Percentiles rank a stretch among this genome's conserved stretches.
Conservation (phyloP, 2,329 filamentous ascomycete species). For the Fusarium papillatum region DNA sequence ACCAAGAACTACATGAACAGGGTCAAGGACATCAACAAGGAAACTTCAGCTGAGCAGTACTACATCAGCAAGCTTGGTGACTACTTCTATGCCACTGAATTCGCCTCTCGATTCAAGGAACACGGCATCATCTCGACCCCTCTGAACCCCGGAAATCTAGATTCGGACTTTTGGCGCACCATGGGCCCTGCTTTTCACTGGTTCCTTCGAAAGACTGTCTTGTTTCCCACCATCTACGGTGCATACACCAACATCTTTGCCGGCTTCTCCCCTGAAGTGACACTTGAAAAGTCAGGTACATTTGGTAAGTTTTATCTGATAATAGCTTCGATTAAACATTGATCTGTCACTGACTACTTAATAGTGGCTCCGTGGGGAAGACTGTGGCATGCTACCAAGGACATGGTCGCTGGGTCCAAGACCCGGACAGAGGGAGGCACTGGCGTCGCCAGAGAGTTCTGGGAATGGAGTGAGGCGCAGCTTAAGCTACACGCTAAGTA, state of each 20-base stretch:
- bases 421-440: conserved; percentile 50
- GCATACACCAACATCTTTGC: conserved; percentile 64
- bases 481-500: conserved; percentile 37
- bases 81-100: conserved; percentile 49
- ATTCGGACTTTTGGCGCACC: conserved; percentile 52
- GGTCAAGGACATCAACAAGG: conserved; percentile 28
- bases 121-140: conserved; percentile 49
- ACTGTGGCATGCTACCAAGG: conserved; percentile 46
- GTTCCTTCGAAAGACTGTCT: conserved; percentile 31
- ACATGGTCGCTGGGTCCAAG: conserved; percentile 46
- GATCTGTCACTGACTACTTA: background rate
- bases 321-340: background rate
- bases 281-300: conserved; percentile 41
- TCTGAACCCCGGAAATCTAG: conserved; percentile 56
- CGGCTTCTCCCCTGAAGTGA: conserved; percentile 58
- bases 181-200: conserved; percentile 30
- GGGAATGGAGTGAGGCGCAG: conserved; percentile 55
- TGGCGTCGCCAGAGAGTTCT: conserved; percentile 50
- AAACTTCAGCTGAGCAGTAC: conserved; percentile 35
- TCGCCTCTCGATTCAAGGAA: conserved; percentile 41
- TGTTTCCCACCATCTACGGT: conserved; percentile 51
- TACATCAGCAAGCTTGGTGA: conserved; percentile 49
- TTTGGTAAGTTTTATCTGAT: conserved; percentile 23
- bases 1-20: conserved; percentile 39
- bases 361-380: conserved; percentile 55